Evolutionary conservation across 1,284 basidiomycete species (phyloP).

Genomic region (Trichosporon coremiiforme): DNA sequence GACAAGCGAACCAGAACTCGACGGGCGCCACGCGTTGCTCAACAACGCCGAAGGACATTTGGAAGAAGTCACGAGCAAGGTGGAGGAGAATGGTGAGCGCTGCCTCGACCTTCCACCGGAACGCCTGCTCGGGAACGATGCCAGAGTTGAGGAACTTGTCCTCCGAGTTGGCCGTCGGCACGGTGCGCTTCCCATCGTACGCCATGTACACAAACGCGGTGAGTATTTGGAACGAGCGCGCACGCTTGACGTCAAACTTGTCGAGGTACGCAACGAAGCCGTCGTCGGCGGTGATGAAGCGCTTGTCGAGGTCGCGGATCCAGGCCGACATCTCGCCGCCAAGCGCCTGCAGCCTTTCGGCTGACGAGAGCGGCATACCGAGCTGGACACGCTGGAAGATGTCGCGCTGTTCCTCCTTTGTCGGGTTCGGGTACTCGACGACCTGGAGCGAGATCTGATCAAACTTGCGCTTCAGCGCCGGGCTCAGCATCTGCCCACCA

Average conservation of each 20-base stretch:
- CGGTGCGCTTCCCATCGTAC: constrained; percentile 15
- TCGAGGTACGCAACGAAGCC: constrained; percentile 21
- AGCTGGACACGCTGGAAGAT: constrained; percentile 56
- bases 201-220: constrained; percentile 35
- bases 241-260: constrained; percentile 36
- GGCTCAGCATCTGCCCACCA: constrained; percentile 37
- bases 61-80: constrained; percentile 38
- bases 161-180: constrained; percentile 19
- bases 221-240: constrained; percentile 41
- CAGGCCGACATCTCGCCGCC: constrained; percentile 43
- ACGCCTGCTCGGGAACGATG: constrained; percentile 39
- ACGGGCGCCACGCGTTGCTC: constrained; percentile 44
- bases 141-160: constrained; percentile 33
- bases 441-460: constrained; percentile 42
- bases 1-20: constrained; percentile 45
- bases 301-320: constrained; percentile 40
- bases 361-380: constrained; percentile 48
- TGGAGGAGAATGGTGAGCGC: constrained; percentile 42
- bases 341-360: constrained; percentile 52
- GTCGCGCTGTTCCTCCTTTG: constrained; percentile 47
- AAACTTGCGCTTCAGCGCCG: constrained; percentile 40
- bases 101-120: constrained; percentile 39
- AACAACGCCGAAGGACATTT: constrained; percentile 38
- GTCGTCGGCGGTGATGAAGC: constrained; percentile 31
- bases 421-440: constrained; percentile 44